These are phyloP conservation scores for Peronospora destructor DNA, from an alignment of 352 stramenopile species.

Conservation along the genomic window DNA sequence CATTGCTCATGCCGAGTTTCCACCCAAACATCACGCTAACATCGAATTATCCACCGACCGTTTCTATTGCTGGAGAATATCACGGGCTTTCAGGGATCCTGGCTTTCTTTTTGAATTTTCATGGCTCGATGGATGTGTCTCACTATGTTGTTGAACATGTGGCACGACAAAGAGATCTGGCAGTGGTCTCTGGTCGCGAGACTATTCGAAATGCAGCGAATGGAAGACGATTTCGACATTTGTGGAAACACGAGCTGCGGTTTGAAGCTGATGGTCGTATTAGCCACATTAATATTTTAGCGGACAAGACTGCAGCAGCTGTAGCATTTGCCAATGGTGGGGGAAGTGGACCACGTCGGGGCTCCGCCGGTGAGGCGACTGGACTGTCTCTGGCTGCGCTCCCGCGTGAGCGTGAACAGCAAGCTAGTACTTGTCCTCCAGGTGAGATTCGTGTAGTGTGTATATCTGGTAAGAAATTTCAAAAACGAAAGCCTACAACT, in stretches of 20 bases:
- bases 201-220: constrained; percentile 64
- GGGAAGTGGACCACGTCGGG: constrained; percentile 18
- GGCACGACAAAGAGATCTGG: constrained; percentile 59
- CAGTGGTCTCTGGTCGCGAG: constrained; percentile 71
- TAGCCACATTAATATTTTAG: constrained; percentile 81
- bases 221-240: constrained; percentile 65
- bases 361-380: constrained; percentile 44
- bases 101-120: constrained; percentile 64
- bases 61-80: constrained; percentile 66
- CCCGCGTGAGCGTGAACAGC: constrained; percentile 54
- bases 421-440: constrained; percentile 56
- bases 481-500: constrained; percentile 28
- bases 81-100: constrained; percentile 57
- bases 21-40: constrained; percentile 72
- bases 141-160: constrained; percentile 67
- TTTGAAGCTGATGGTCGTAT: constrained; percentile 76
- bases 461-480: constrained; percentile 49
- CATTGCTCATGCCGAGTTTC: constrained; percentile 64
- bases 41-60: constrained; percentile 65
- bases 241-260: constrained; percentile 79
- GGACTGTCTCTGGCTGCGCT: constrained; percentile 39
- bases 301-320: constrained; percentile 69
- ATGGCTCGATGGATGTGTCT: constrained; percentile 61
- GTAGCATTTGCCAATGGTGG: constrained; percentile 60
- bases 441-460: constrained; percentile 79